Evolutionary conservation across 495 filamentous ascomycete genomes (phyloP).

Genomic region (Penicillium taxi): DNA sequence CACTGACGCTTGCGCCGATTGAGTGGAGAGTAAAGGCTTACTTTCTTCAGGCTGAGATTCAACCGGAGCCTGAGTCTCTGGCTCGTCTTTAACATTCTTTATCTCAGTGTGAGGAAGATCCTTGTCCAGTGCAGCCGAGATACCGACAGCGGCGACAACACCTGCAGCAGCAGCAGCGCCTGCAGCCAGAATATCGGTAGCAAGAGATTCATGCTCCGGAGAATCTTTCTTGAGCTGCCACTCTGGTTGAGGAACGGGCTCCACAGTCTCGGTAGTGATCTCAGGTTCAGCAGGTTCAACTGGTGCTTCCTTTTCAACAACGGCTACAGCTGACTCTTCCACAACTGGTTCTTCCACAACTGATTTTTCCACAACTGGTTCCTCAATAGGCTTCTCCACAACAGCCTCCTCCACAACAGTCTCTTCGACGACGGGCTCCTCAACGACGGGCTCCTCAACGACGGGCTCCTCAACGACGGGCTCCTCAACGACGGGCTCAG

Average conservation of each 20-base stretch:
- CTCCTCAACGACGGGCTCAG: constrained; percentile 3
- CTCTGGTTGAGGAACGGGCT: constrained; percentile 1
- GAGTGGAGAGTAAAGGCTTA: constrained; percentile 20
- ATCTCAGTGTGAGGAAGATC: constrained; percentile 10
- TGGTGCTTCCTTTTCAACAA: constrained; percentile 2
- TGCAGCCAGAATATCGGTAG: constrained; percentile 20
- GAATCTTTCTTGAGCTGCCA: constrained; percentile 6
- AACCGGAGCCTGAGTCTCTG: constrained; percentile 5
- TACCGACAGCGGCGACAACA: constrained; percentile 15
- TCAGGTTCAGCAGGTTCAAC: constrained; percentile 6
- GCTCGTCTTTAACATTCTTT: constrained; percentile 13
- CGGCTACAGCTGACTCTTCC: constrained; percentile 2
- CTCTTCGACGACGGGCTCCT: constrained; percentile 4
- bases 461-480: constrained; percentile 2
- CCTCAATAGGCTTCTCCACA: constrained; percentile 5
- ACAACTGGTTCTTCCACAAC: constrained; percentile 2
- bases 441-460: constrained; percentile 1
- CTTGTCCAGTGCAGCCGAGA: constrained; percentile 13
- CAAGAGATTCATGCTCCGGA: constrained; percentile 15
- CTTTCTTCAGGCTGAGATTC: constrained; percentile 18
- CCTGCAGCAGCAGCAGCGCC: constrained; percentile 22
- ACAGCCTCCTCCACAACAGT: constrained; percentile 5
- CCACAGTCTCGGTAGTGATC: constrained; percentile 7
- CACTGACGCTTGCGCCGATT: constrained; percentile 13
- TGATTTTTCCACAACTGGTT: neutral